Evolutionary conservation across 2,329 filamentous ascomycete genomes (phyloP).

Genomic region (Fusarium udum): DNA sequence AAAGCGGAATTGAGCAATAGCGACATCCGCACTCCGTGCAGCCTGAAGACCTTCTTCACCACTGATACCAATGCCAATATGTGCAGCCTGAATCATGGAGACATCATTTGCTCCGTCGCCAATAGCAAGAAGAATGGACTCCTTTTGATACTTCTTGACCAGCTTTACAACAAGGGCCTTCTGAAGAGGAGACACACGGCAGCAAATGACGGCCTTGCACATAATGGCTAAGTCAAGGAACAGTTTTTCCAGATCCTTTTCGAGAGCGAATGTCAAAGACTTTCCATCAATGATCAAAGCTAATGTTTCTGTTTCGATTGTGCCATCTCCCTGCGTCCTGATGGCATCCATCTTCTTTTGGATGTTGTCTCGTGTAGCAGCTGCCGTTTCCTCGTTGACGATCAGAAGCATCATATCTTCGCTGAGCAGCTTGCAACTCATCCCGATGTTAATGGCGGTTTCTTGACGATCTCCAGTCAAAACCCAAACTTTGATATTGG

Average conservation of each 20-base stretch:
- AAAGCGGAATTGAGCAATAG: slow-evolving; percentile 95
- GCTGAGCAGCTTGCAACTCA: slow-evolving; percentile 98
- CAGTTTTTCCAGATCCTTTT: slow-evolving; percentile 91
- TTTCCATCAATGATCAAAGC: slow-evolving; percentile 97
- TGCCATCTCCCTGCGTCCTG: slow-evolving; percentile 79
- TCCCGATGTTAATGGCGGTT: slow-evolving; percentile 99
- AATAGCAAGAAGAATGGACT: slow-evolving; percentile 92
- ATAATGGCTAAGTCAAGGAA: slow-evolving; percentile 93
- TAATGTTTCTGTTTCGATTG: slow-evolving; percentile 83
- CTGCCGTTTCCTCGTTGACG: slow-evolving; percentile 86
- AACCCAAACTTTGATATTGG: slow-evolving; percentile 99
- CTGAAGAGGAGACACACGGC: slow-evolving; percentile 94
- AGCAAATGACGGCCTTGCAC: slow-evolving; percentile 99
- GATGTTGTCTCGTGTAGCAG: slow-evolving; percentile 85
- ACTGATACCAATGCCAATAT: slow-evolving; percentile 97
- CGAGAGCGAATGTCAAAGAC: slow-evolving; percentile 90
- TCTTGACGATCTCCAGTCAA: slow-evolving; percentile 97
- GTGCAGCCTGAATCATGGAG: slow-evolving; percentile 99
- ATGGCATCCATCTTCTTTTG: slow-evolving; percentile 95
- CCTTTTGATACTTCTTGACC: slow-evolving; percentile 89
- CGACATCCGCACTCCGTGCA: slow-evolving; percentile 92
- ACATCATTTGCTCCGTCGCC: slow-evolving; percentile 98
- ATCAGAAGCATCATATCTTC: slow-evolving; percentile 99
- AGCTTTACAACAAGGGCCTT: slow-evolving; percentile 98
- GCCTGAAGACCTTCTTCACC: slow-evolving; percentile 97